Evolutionary conservation across 1,139 yeast genomes (phyloP).

Genomic region (Candida glucosophila): DNA sequence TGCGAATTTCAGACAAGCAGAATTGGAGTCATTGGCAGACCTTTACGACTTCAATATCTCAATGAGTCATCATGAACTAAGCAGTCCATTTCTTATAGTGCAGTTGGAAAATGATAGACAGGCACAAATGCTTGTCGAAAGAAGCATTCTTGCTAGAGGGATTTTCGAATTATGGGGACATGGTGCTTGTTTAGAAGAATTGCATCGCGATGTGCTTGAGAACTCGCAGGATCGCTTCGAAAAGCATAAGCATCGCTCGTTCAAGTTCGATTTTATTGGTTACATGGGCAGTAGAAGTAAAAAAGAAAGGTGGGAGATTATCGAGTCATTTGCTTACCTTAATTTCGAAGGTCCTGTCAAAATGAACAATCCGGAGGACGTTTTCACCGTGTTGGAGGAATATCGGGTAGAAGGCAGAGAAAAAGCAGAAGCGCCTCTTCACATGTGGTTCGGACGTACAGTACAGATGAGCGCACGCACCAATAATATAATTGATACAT

Average conservation of each 20-base stretch:
- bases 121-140: conserved; percentile 53
- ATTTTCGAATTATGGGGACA: conserved; percentile 83
- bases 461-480: conserved; percentile 59
- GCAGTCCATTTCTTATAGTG: conserved; percentile 65
- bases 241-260: conserved; percentile 37
- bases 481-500: conserved; percentile 56
- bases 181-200: conserved; percentile 45
- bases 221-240: conserved; percentile 20
- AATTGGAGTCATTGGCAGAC: conserved; percentile 76
- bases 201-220: conserved; percentile 47
- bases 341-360: conserved; percentile 69
- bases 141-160: conserved; percentile 67
- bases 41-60: conserved; percentile 50
- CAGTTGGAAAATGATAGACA: conserved; percentile 55
- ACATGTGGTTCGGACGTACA: conserved; percentile 70
- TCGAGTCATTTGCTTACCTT: conserved; percentile 66
- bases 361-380: conserved; percentile 71
- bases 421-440: conserved; percentile 45
- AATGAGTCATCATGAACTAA: conserved; percentile 47
- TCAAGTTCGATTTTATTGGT: conserved; percentile 76
- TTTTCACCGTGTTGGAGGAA: conserved; percentile 68
- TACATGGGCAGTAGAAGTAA: conserved; percentile 61
- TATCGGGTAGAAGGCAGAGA: conserved; percentile 45
- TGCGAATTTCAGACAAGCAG: conserved; percentile 71
- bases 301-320: conserved; percentile 48